These are phyloP conservation scores for Pythium rishiriense DNA, from an alignment of 352 stramenopile species.

Conservation along the genomic window DNA sequence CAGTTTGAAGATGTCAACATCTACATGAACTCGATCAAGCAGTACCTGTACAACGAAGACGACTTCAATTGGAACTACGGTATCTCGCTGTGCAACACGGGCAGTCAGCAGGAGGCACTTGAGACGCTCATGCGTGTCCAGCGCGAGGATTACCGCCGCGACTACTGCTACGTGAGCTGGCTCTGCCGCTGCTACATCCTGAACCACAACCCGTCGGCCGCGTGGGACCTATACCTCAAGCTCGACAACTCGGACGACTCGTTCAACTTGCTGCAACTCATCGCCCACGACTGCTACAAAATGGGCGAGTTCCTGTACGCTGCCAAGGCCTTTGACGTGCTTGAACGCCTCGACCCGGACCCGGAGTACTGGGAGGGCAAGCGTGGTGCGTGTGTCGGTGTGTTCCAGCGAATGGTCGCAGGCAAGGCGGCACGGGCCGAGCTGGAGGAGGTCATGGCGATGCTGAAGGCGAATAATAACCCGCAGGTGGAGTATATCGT, in stretches of 20 bases:
- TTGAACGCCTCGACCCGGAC: constrained; percentile 93
- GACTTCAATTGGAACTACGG: constrained; percentile 99
- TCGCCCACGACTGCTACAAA: constrained; percentile 97
- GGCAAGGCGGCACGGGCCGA: constrained; percentile 89
- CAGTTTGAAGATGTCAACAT: constrained; percentile 98
- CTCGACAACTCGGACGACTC: constrained; percentile 95
- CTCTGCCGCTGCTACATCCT: constrained; percentile 94
- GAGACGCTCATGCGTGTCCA: constrained; percentile 92
- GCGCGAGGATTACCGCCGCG: constrained; percentile 90
- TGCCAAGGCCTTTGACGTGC: constrained; percentile 94
- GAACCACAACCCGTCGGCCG: constrained; percentile 92
- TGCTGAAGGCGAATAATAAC: constrained; percentile 94
- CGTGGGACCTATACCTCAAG: constrained; percentile 97
- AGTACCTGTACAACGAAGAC: constrained; percentile 96
- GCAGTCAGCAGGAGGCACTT: constrained; percentile 92
- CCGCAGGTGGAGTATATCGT: constrained; percentile 96
- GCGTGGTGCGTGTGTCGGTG: constrained; percentile 92
- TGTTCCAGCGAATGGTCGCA: constrained; percentile 94
- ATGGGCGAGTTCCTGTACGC: constrained; percentile 96
- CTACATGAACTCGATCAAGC: constrained; percentile 96
- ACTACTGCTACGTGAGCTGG: constrained; percentile 93
- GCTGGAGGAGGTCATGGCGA: constrained; percentile 89
- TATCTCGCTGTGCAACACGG: constrained; percentile 90
- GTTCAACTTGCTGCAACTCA: constrained; percentile 95
- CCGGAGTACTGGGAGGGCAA: constrained; percentile 97